Base-by-base conservation (phyloP, 768 basidiomycete genomes). In the Rhizopogon rudus region DNA sequence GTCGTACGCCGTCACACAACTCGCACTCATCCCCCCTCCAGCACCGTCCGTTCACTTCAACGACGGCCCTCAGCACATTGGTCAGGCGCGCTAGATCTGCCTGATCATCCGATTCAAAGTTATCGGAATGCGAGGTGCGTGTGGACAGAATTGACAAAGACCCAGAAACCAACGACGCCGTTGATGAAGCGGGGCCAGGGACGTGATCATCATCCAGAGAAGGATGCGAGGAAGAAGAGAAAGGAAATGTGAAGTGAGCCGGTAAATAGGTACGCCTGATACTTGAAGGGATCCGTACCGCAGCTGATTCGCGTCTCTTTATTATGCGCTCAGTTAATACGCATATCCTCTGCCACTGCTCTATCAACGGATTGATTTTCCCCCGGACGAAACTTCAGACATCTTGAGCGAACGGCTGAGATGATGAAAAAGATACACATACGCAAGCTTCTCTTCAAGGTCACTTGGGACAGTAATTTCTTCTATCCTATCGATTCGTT, bases 381-480 rank as follows among this genome's bases (percentile, higher is more conserved):
- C 80, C 78, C 50, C 91, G 85, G n/a, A 94, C 81, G 41, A 81
- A 74, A 35, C 92, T 94, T 66, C 33, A 35, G 35, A 51, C n/a
- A 40, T n/a, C 40, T 44, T 40, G 56, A 46, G 59, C 37, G 28
- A 39, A 39, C 44, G 41, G n/a, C 22, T 50, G 29, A 48, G 44
- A 9, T 48, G 35, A 53, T 16, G 7, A 31, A 44, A 31, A 53
- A 33, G 44, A 52, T 44, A 10, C 37, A 57, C 81, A 56, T 73
- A 89, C 88, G 79, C 77, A 54, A 98, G 82, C 67, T 95, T 96
- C 48, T 94, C 89, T 57, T 94, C 92, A 7, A 98, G 76, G 70
- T 98, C 93, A 56, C 88, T 85, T 3, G 96, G 96, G 52, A 98
- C 93, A 10, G 83, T 77, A 90, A 95, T 93, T 71, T 97, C 93